phyloP scores from a whole-genome alignment of 2,329 filamentous ascomycete genomes.

The Blastomyces parvus region DNA sequence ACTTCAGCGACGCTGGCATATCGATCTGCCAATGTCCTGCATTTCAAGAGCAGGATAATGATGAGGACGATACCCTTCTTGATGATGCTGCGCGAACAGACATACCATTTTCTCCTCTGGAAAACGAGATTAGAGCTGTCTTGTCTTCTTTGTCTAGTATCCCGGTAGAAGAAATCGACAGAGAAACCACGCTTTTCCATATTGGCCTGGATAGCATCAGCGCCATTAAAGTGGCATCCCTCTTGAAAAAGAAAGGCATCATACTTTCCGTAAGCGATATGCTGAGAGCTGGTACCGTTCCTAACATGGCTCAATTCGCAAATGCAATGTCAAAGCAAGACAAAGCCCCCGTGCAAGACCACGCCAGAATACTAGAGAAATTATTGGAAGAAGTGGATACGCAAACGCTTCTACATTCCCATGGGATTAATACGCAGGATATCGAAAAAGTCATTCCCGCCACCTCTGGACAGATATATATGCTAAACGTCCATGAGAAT shows the following conservation, averaged over 20 bases:
- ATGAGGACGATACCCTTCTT: neutral
- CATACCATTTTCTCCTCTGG: slow-evolving; percentile 25
- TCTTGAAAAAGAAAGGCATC: slow-evolving; percentile 57
- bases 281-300: slow-evolving; percentile 55
- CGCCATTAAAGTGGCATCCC: slow-evolving; percentile 68
- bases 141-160: slow-evolving; percentile 52
- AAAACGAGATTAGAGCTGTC: slow-evolving; percentile 37
- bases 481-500: slow-evolving; percentile 67
- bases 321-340: slow-evolving; percentile 16
- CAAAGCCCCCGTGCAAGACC: slow-evolving; percentile 16
- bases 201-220: slow-evolving; percentile 87
- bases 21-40: slow-evolving; percentile 46
- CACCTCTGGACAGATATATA: slow-evolving; percentile 68
- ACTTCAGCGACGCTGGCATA: slow-evolving; percentile 43
- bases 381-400: slow-evolving; percentile 34
- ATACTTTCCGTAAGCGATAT: slow-evolving; percentile 61
- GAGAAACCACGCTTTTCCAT: slow-evolving; percentile 62
- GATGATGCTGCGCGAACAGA: neutral
- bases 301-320: slow-evolving; percentile 49
- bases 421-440: slow-evolving; percentile 36
- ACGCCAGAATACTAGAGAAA: slow-evolving; percentile 19
- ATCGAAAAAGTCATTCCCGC: slow-evolving; percentile 56
- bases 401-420: slow-evolving; percentile 29
- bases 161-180: slow-evolving; percentile 48
- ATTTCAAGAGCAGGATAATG: slow-evolving; percentile 5